Evolutionary conservation across 257 asterid species (phyloP), one percentile per base, ranked within the genome.

Genomic region (Capsicum chinense): DNA sequence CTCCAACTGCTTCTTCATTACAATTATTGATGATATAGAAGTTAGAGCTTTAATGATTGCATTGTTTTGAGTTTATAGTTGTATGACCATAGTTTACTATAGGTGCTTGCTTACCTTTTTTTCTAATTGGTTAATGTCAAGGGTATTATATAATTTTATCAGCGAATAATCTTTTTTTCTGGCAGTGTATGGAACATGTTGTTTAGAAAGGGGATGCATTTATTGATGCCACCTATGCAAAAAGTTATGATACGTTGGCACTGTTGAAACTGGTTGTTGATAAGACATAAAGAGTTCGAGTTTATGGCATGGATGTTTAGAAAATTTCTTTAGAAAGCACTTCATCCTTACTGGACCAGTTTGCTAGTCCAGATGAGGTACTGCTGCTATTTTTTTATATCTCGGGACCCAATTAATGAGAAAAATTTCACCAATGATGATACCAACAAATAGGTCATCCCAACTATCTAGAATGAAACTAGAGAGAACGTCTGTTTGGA

Each of bases 181-280:
- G 39, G 68, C 68, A 95, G 98, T 83, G 92, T 93, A 63, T 94
- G 98, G 99, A 93, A 89, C 93, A 92, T 82, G 88, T 92, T 52
- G 92, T 96, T 6, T 83, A 88, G 84, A 94, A 92, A 89, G 98
- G 98, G 79, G 99, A 94, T 66, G 85, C 86, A 69, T 97, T 93
- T 79, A 83, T 96, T 66, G 99, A 94, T 56, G 99, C 99, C 83
- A 96, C 99, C 63, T 96, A 98, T 86, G 99, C 98, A 80, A 96
- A 94, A 84, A 98, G 99, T 79, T 85, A 92, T 6, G 99, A 96
- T 88, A 90, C 99, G 42, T 84, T 96, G 21, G 97, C 98, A 57
- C 85, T 96, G 91, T 86, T 91, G 10, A 91, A 88, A 73, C 85
- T 94, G 86, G 89, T 94, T 82, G 95, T 92, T 58, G 98, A 92